phyloP scores from a whole-genome alignment of 345 rosid species.

The Conringia planisiliqua region DNA sequence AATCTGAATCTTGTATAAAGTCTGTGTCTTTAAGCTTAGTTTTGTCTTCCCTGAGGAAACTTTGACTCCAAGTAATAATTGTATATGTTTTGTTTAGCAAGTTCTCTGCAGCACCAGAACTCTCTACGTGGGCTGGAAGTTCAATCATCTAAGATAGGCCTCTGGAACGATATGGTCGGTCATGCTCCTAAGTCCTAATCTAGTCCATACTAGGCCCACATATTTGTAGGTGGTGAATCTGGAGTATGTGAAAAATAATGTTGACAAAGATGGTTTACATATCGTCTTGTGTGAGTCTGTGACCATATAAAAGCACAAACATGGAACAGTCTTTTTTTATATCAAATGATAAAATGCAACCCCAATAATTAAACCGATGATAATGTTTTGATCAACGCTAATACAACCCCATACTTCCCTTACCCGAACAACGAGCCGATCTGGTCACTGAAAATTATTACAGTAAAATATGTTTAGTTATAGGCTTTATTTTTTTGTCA shows the following conservation, averaged over 20 bases:
- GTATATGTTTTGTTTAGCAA: neutral
- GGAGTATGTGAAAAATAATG: neutral
- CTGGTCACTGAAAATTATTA: neutral
- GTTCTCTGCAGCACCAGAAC: neutral
- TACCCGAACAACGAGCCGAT: neutral
- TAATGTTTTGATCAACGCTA: neutral
- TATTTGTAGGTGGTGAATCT: neutral
- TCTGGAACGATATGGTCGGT: conserved; percentile 2
- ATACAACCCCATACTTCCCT: neutral
- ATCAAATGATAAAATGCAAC: neutral
- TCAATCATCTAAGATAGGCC: conserved; percentile 2
- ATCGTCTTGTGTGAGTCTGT: neutral
- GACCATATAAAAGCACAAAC: neutral
- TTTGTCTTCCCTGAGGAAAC: conserved; percentile 15
- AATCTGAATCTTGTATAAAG: conserved; percentile 17
- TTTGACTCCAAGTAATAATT: conserved; percentile 28
- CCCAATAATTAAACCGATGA: neutral
- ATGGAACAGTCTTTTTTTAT: neutral
- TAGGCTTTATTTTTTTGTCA: neutral
- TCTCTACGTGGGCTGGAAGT: neutral
- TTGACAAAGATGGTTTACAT: neutral
- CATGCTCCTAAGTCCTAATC: neutral
- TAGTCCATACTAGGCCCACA: conserved; percentile 4
- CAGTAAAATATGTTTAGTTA: neutral
- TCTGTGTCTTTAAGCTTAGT: conserved; percentile 29